Conservation (phyloP, 2,329 filamentous ascomycete genomes). For the Elsinoe perseae region DNA sequence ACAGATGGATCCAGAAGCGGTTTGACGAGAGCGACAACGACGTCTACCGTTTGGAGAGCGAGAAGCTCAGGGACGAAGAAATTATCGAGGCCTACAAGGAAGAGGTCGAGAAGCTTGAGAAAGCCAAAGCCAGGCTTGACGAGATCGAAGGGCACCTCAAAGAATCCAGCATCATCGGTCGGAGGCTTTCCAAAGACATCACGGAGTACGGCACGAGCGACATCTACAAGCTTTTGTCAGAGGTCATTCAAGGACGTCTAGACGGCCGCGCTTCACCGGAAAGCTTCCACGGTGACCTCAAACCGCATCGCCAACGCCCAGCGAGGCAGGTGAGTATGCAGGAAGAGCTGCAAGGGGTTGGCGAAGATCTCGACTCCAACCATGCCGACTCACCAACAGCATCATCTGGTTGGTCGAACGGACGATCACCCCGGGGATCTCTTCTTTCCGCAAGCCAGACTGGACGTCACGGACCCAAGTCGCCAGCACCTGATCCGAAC, state of each 20-base stretch:
- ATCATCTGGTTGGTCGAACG: background rate
- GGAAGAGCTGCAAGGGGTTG: background rate
- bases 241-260: background rate
- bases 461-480: background rate
- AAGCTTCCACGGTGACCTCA: background rate
- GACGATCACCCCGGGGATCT: background rate
- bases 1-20: background rate
- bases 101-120: background rate
- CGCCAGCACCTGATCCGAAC: background rate
- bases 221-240: background rate
- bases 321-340: background rate
- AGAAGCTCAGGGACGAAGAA: background rate
- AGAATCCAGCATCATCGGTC: background rate
- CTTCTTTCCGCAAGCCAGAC: background rate
- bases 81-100: background rate
- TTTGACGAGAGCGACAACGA: background rate
- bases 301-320: background rate
- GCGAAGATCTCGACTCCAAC: constrained; percentile 2
- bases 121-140: background rate
- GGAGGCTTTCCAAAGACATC: background rate
- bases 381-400: background rate
- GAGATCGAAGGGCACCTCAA: background rate
- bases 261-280: background rate
- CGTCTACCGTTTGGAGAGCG: background rate
- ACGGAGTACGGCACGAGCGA: background rate